Evolutionary conservation across 768 basidiomycete species (phyloP), one percentile per base, ranked within the genome.

Genomic region (Lanmaoa rubissima): DNA sequence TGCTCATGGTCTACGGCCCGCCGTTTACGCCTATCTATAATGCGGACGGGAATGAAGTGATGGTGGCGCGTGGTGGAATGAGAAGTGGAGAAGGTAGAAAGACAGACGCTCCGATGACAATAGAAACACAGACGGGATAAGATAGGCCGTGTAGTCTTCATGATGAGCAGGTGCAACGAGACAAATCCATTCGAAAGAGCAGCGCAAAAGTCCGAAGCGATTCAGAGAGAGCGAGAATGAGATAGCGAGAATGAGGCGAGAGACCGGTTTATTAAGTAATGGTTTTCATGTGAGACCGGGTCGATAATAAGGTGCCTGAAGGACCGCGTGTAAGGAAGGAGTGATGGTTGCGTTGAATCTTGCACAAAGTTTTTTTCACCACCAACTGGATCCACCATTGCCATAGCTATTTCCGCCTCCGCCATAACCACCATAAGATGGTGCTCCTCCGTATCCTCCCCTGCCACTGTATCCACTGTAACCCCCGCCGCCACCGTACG

Each of bases 111-210:
- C 72, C 68, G 19, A 63, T 53, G 62, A 65, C 53, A 71, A 61
- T 71, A 71, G 63, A 70, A 74, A 73, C 72, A 74, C 70, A 76
- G 67, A 71, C 75, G 67, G 59, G 69, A 71, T 74, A 73, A 71
- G 61, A 63, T 74, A 75, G 74, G 74, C 76, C 73, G 69, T 73
- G 69, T 66, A 69, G 69, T 73, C 73, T 71, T 74, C 72, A 74
- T 70, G 60, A 76, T 76, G 78, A 77, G 78, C 75, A 75, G 75
- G 69, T 76, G 74, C 75, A 78, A 79, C 78, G 79, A 78, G 81
- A 82, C 79, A 75, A 76, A 77, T 76, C 75, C 74, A 75, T 72
- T 77, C 67, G 73, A 77, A 80, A 83, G 82, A 85, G 84, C 82
- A 85, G 84, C 82, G 81, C 82, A 79, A 69, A 61, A 74, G 74